Base-by-base conservation (phyloP, 2,329 filamentous ascomycete genomes). In the Aspergillus aculeatinus region DNA sequence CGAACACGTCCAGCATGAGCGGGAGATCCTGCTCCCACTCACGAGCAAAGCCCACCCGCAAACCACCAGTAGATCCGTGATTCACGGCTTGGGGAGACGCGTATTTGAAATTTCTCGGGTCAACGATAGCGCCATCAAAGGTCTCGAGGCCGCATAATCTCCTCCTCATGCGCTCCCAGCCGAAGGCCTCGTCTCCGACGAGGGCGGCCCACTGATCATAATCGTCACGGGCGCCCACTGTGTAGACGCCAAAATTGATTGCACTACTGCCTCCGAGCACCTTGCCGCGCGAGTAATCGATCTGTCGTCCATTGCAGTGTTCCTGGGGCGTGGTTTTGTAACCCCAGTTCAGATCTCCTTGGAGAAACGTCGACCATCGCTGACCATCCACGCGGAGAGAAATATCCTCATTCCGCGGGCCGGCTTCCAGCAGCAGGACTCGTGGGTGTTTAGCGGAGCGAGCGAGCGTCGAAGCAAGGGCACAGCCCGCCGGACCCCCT, bases 371-470 rank as follows among this genome's bases (percentile, higher is more conserved):
- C 2, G 77, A 55, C 65, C 82, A 89, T 51, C 86, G 80, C 65
- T 88, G 79, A n/a, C 79, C 83, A 51, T 81, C 79, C 12, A 83
- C 77, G 2, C 81, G 80, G 9, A 82, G 74, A 9, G 76, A 70
- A 5, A 70, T 74, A 59, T 83, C 79, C 1, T 80, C 77, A 51
- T 86, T 83, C 7, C 68, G 65, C 1, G 77, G 74, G 11, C 87
- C 87, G 1, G 86, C 86, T 72, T 89, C 87, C 2, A 89, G 72
- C 1, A 89, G 78, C 1, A 89, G 79, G 1, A 89, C 81, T 0
- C 70, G 77, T 0, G 86, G 86, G 9, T 73, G 76, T 39, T 77
- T 76, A 0, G 76, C 42, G 0, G 82, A 75, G 19, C 76, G 72
- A 2, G 84, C 80, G 4, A 89, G 80, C 0, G 77, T 74, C 1